Percentiles rank a stretch among this genome's conserved stretches.
These are phyloP conservation scores for Sclerotinia minor DNA, from an alignment of 2,329 filamentous ascomycete species.

Conservation along the genomic window DNA sequence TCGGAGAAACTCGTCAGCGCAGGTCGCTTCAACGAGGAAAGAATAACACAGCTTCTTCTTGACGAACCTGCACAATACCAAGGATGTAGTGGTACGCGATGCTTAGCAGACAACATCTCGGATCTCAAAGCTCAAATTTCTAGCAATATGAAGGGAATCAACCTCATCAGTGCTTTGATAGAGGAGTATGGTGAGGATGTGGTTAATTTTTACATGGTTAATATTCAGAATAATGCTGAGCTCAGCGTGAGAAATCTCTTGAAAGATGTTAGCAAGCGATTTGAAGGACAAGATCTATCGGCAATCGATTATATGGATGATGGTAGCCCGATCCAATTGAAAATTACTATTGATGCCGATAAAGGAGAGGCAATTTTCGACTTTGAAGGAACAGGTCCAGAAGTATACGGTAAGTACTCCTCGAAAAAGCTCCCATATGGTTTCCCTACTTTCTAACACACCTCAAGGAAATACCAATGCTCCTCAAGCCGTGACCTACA, in stretches of 20 bases:
- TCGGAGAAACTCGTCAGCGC: constrained; percentile 72
- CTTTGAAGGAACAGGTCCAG: constrained; percentile 74
- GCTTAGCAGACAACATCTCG: constrained; percentile 79
- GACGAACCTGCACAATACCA: constrained; percentile 72
- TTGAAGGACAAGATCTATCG: constrained; percentile 68
- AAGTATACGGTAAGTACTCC: constrained; percentile 63
- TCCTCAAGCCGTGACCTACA: constrained; percentile 78
- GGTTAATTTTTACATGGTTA: constrained; percentile 81
- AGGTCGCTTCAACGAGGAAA: constrained; percentile 75
- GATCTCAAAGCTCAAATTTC: constrained; percentile 86
- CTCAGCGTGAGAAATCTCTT: constrained; percentile 71
- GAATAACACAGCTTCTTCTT: constrained; percentile 70
- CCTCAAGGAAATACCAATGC: constrained; percentile 69
- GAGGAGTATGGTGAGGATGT: constrained; percentile 75
- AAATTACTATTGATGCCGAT: constrained; percentile 70
- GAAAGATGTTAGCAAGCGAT: constrained; percentile 67
- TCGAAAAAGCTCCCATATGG: neutral
- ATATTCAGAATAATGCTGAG: constrained; percentile 79
- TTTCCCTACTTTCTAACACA: neutral
- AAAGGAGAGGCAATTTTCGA: constrained; percentile 78
- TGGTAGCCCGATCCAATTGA: constrained; percentile 73
- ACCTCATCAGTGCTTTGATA: constrained; percentile 71
- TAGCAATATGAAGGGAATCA: constrained; percentile 83
- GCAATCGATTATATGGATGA: constrained; percentile 87
- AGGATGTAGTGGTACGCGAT: constrained; percentile 76